A percentile compares a stretch with the other conserved stretches of the same genome.
Evolutionary conservation across 2,329 filamentous ascomycete genomes (phyloP).

Genomic region (Calonectria pteridis): DNA sequence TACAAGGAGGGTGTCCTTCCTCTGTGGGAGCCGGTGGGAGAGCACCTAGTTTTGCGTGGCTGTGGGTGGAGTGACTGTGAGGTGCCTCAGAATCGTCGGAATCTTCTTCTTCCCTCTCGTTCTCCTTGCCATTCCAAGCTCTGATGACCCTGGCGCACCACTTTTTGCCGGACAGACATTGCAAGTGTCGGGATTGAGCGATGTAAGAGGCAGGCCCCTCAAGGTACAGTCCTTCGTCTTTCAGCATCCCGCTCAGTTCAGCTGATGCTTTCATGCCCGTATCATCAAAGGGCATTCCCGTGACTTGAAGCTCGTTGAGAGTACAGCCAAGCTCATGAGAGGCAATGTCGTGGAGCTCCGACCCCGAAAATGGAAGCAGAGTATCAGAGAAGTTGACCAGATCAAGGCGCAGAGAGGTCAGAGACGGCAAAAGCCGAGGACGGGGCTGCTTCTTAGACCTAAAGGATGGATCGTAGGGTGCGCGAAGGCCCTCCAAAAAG

Average conservation of each 20-base stretch:
- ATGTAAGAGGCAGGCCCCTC: conserved; percentile 60
- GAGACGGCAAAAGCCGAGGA: conserved; percentile 61
- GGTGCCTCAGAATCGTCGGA: conserved; percentile 43
- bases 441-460: conserved; percentile 50
- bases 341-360: conserved; percentile 64
- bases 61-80: conserved; percentile 37
- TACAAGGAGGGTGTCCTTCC: conserved; percentile 57
- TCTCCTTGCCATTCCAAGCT: conserved; percentile 53
- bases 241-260: conserved; percentile 65
- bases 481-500: conserved; percentile 64
- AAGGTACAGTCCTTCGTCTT: conserved; percentile 65
- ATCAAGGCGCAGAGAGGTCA: conserved; percentile 63
- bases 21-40: conserved; percentile 58
- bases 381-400: conserved; percentile 66
- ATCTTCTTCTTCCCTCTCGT: conserved; percentile 40
- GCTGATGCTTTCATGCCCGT: conserved; percentile 59
- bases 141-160: conserved; percentile 61
- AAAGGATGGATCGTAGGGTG: conserved; percentile 60
- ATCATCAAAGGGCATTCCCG: conserved; percentile 64
- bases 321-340: conserved; percentile 66
- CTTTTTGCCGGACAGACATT: conserved; percentile 52
- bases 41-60: conserved; percentile 46
- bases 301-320: conserved; percentile 65
- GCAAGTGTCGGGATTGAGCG: conserved; percentile 55
- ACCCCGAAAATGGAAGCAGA: conserved; percentile 58